These are phyloP conservation scores for Colletotrichum liriopes DNA, from an alignment of 2,329 filamentous ascomycete species.

Conservation along the genomic window DNA sequence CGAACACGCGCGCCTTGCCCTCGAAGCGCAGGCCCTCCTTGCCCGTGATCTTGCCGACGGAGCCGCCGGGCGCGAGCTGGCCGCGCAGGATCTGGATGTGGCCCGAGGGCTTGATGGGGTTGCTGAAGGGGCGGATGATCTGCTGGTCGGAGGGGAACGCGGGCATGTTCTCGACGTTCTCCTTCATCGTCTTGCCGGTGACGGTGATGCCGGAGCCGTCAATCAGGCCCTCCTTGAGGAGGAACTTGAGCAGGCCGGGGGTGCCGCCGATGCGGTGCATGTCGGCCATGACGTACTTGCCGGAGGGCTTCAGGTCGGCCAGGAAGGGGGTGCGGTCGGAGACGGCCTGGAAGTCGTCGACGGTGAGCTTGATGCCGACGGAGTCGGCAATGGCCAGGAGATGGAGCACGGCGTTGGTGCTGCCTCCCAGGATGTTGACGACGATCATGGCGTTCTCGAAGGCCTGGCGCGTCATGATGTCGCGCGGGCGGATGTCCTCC, in stretches of 20 bases:
- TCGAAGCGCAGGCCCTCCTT: conserved; percentile 91
- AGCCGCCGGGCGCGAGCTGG: conserved; percentile 87
- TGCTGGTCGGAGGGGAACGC: conserved; percentile 83
- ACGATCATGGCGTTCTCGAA: conserved; percentile 91
- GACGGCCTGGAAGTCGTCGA: conserved; percentile 89
- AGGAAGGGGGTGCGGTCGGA: conserved; percentile 86
- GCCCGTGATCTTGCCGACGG: conserved; percentile 94
- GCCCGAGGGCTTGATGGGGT: conserved; percentile 89
- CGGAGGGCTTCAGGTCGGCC: conserved; percentile 87
- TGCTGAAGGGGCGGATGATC: conserved; percentile 84
- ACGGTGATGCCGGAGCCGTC: conserved; percentile 87
- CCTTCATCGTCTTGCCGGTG: conserved; percentile 89
- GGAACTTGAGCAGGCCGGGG: conserved; percentile 88
- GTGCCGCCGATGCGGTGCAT: conserved; percentile 90
- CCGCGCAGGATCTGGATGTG: conserved; percentile 92
- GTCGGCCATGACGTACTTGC: conserved; percentile 89
- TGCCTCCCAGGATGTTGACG: conserved; percentile 86
- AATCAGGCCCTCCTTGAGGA: conserved; percentile 86
- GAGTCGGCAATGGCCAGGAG: conserved; percentile 87
- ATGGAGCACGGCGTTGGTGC: conserved; percentile 89
- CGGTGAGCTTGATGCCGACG: conserved; percentile 85
- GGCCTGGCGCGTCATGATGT: conserved; percentile 84
- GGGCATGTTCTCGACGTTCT: conserved; percentile 85
- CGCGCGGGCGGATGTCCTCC: conserved; percentile 83
- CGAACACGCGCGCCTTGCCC: conserved; percentile 85